phyloP scores from a whole-genome alignment of 2,329 filamentous ascomycete species.

The Lasiodiplodia sp. region DNA sequence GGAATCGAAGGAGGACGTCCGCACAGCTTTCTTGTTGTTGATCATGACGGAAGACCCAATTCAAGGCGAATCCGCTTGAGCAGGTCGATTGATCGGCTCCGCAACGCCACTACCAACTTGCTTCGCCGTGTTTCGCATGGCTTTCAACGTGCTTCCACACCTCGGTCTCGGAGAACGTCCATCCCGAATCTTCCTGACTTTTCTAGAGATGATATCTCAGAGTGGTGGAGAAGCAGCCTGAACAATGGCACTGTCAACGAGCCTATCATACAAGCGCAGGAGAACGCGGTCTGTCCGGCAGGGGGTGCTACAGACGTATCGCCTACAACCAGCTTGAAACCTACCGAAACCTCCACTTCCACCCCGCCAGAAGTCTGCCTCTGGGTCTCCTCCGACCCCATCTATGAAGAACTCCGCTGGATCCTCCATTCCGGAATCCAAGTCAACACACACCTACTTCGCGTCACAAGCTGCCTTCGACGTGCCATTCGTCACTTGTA shows the following conservation, averaged over 20 bases:
- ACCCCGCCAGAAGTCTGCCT: constrained; percentile 7
- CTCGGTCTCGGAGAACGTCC: background rate
- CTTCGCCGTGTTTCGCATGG: background rate
- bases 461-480: background rate
- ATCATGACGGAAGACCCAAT: too few species aligned
- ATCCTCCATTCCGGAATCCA: background rate
- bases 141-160: background rate
- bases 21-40: too few species aligned
- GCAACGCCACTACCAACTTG: background rate
- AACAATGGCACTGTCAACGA: too few species aligned
- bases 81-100: background rate
- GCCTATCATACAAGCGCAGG: too few species aligned
- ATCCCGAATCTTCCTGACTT: background rate
- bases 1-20: too few species aligned
- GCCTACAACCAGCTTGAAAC: background rate
- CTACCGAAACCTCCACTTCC: background rate
- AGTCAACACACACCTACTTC: background rate
- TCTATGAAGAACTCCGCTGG: background rate
- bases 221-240: background rate
- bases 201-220: background rate
- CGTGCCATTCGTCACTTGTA: background rate
- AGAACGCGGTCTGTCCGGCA: background rate
- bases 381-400: background rate
- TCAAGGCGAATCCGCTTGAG: too few species aligned
- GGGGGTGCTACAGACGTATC: too few species aligned